A percentile compares a stretch with the other conserved stretches of the same genome.
phyloP scores from a whole-genome alignment of 257 asterid genomes.

The Datura wrightii region DNA sequence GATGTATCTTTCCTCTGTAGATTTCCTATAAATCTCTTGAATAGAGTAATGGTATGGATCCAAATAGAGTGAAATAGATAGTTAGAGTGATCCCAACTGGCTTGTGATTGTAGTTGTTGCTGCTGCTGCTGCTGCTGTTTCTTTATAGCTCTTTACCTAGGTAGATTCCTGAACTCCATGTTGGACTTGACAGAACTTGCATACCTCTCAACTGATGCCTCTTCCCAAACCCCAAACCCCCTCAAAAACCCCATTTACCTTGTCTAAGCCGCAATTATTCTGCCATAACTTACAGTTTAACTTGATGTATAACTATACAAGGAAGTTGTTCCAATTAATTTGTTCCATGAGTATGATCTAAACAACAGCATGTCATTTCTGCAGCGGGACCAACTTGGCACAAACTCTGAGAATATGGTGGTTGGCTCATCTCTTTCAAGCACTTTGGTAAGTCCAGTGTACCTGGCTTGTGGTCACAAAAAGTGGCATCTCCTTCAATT shows the following conservation, averaged over 20 bases:
- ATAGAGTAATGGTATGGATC: not conserved
- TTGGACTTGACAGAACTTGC: not conserved
- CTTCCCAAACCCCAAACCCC: not conserved
- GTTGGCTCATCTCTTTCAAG: not conserved
- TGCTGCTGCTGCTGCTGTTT: not conserved
- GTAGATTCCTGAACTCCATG: not conserved
- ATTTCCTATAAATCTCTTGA: not conserved
- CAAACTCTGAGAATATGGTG: not conserved
- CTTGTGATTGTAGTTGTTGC: not conserved
- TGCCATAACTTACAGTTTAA: not conserved
- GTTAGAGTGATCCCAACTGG: not conserved
- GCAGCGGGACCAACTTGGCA: not conserved
- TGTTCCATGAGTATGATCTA: not conserved
- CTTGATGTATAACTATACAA: conserved; percentile 3
- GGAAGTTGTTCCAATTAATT: not conserved
- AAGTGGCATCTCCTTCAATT: not conserved
- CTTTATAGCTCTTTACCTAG: not conserved
- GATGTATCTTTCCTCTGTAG: not conserved
- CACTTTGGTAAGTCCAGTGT: conserved; percentile 5
- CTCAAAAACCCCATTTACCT: not conserved
- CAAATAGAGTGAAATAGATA: not conserved
- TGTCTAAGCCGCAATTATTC: not conserved
- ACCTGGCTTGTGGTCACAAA: conserved; percentile 14
- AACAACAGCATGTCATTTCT: not conserved
- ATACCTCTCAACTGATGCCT: not conserved